Evolutionary conservation across 768 basidiomycete species (phyloP).

Genomic region (Neoboletus magnificus): DNA sequence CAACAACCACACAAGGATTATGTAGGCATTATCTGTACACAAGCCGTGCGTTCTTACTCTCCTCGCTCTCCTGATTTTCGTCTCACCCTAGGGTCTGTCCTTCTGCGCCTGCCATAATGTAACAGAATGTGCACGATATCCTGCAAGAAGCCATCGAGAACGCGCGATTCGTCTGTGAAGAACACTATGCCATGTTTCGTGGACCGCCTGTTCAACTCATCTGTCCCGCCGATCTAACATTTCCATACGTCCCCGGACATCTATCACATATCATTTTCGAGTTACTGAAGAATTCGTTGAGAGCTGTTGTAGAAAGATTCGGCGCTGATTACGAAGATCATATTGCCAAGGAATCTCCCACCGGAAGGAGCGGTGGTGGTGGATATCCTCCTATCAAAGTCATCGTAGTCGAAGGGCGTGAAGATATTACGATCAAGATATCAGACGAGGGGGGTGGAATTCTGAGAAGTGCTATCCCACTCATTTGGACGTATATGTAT

Average conservation of each 20-base stretch:
- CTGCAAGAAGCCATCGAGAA: slow-evolving; percentile 99
- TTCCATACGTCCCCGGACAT: slow-evolving; percentile 96
- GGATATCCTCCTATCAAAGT: slow-evolving; percentile 29
- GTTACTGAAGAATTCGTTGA: slow-evolving; percentile 93
- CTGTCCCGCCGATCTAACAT: slow-evolving; percentile 80
- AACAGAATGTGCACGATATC: slow-evolving; percentile 90
- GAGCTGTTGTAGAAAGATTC: slow-evolving; percentile 92
- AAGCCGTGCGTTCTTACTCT: slow-evolving; percentile 55
- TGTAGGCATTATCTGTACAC: slow-evolving; percentile 96
- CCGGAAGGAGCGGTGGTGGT: not conserved
- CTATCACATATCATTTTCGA: slow-evolving; percentile 97
- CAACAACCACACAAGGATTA: slow-evolving; percentile 87
- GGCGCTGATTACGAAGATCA: slow-evolving; percentile 74
- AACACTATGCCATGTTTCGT: slow-evolving; percentile 94
- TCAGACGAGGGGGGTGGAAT: slow-evolving; percentile 95
- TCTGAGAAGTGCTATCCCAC: slow-evolving; percentile 76
- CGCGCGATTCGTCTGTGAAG: slow-evolving; percentile 90
- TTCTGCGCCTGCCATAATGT: not conserved
- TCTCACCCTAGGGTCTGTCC: not conserved
- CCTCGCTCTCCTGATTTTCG: not conserved
- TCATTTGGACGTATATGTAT: slow-evolving; percentile 99
- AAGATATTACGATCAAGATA: slow-evolving; percentile 99
- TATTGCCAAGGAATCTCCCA: slow-evolving; percentile 4
- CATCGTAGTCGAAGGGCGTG: slow-evolving; percentile 91
- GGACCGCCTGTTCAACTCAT: slow-evolving; percentile 96